phyloP scores from a whole-genome alignment of 2,329 filamentous ascomycete species.

The Sporothrix protearum region DNA sequence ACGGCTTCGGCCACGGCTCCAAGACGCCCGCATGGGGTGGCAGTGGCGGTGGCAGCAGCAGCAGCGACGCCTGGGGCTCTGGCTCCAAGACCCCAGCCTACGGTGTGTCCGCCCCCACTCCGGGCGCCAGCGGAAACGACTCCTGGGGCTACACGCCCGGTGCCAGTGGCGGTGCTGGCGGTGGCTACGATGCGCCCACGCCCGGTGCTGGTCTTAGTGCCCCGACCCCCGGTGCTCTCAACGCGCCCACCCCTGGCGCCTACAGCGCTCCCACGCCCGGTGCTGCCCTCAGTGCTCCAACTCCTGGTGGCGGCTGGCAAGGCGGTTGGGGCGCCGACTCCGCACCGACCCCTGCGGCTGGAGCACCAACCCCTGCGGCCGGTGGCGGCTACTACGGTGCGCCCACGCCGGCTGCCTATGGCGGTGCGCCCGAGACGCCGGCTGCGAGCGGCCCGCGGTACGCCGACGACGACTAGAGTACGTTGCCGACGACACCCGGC shows the following conservation, averaged over 20 bases:
- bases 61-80: slow-evolving; percentile 26
- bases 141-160: slow-evolving; percentile 53
- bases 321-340: slow-evolving; percentile 59
- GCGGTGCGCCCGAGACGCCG: slow-evolving; percentile 56
- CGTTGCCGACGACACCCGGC: neutral
- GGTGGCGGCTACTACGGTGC: slow-evolving; percentile 58
- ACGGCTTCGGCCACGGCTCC: slow-evolving; percentile 64
- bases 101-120: slow-evolving; percentile 56
- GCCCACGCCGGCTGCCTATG: slow-evolving; percentile 62
- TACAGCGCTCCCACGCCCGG: slow-evolving; percentile 59
- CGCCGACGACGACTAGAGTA: slow-evolving; percentile 47
- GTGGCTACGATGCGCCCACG: slow-evolving; percentile 66
- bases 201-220: slow-evolving; percentile 58
- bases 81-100: slow-evolving; percentile 78
- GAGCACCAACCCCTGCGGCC: slow-evolving; percentile 66
- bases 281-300: slow-evolving; percentile 58
- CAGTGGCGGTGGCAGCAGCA: slow-evolving; percentile 23
- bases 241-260: slow-evolving; percentile 69
- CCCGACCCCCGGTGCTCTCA: slow-evolving; percentile 59
- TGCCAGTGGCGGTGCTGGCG: slow-evolving; percentile 38
- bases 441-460: slow-evolving; percentile 57
- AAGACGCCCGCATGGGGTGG: slow-evolving; percentile 61
- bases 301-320: slow-evolving; percentile 62
- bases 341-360: slow-evolving; percentile 62
- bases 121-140: slow-evolving; percentile 42